A percentile compares a stretch with the other conserved stretches of the same genome.
Conservation (phyloP, 208 protist species). For the Sergeia podlipaevii region DNA sequence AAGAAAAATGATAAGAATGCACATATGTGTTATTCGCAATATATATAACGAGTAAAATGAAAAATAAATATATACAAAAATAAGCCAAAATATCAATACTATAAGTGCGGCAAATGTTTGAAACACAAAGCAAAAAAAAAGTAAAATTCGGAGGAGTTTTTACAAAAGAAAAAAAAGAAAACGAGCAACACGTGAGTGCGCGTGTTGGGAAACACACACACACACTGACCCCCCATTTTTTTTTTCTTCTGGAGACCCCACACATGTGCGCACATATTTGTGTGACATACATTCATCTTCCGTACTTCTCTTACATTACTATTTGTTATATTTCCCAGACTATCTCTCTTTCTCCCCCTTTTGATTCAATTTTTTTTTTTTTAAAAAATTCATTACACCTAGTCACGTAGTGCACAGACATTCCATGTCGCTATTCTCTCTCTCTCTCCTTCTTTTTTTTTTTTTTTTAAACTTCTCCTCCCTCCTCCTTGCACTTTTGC, state of each 20-base stretch:
- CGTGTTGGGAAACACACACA: not conserved
- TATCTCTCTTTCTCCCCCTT: no score
- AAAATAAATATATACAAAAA: conserved; percentile 3
- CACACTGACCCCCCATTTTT: not conserved
- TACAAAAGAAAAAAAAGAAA: conserved; percentile 17
- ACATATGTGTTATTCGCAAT: not conserved
- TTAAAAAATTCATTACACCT: not conserved
- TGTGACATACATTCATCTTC: no score
- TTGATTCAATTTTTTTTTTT: conserved; percentile 10
- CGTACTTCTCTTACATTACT: no score
- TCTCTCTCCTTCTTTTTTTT: no score
- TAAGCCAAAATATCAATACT: not conserved
- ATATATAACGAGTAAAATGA: conserved; percentile 2
- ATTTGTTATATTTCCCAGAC: not conserved
- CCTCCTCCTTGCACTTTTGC: conserved; percentile 2
- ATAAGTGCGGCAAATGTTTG: not conserved
- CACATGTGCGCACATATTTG: no score
- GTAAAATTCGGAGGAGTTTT: not conserved
- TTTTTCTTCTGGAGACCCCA: no score
- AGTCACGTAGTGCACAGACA: conserved; percentile 5
- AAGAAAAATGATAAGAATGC: not conserved
- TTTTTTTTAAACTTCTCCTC: no score
- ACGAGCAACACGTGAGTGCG: not conserved
- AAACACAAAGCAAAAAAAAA: conserved; percentile 1
- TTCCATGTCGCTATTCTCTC: not conserved